phyloP scores from a whole-genome alignment of 345 rosid species.

The Isatis tinctoria region DNA sequence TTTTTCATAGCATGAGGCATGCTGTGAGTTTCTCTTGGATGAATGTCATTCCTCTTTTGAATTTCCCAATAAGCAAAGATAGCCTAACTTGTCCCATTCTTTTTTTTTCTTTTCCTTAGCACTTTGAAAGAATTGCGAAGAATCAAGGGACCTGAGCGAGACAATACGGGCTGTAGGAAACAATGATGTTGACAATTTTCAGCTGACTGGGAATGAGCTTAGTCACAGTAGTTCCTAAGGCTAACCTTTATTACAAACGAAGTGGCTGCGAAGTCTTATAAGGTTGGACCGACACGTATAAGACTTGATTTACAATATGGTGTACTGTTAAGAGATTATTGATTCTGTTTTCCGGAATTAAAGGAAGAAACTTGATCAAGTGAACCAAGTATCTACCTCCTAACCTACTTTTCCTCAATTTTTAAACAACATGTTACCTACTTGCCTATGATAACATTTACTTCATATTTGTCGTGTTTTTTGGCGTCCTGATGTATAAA shows the following conservation, averaged over 20 bases:
- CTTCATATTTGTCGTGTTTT: not conserved
- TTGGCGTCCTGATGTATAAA: constrained; percentile 6
- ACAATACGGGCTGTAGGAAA: not conserved
- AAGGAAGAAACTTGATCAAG: constrained; percentile 17
- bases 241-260: not conserved
- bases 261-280: not conserved
- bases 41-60: not conserved
- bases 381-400: constrained; percentile 22
- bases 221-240: not conserved
- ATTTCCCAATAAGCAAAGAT: not conserved
- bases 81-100: not conserved
- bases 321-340: constrained; percentile 9
- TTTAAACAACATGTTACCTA: constrained; percentile 19
- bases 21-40: not conserved
- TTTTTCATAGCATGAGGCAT: not conserved
- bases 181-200: not conserved
- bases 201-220: not conserved
- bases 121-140: constrained; percentile 1
- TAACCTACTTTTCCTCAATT: constrained; percentile 8
- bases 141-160: not conserved
- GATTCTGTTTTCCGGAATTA: not conserved
- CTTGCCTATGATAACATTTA: not conserved
- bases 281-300: not conserved
- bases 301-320: not conserved
- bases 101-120: not conserved